Evolutionary conservation across 2,329 filamentous ascomycete species (phyloP).

Genomic region (Apiospora hydei): DNA sequence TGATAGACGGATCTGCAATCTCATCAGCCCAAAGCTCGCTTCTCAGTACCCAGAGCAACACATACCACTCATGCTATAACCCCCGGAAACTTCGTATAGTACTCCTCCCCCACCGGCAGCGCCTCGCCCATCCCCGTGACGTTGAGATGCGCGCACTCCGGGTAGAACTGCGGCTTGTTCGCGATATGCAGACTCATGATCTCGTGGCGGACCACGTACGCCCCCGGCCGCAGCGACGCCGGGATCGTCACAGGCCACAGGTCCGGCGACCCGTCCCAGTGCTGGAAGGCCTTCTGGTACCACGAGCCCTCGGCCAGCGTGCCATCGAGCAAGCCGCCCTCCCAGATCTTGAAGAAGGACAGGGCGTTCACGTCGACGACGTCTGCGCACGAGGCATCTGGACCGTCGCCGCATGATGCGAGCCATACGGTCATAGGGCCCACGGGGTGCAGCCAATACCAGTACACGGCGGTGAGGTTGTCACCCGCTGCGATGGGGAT

Average conservation of each 20-base stretch:
- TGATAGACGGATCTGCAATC: slow-evolving; percentile 45
- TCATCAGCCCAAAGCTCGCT: not conserved
- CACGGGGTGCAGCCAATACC: slow-evolving; percentile 51
- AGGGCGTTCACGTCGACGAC: slow-evolving; percentile 42
- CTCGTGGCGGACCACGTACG: slow-evolving; percentile 61
- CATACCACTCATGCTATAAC: slow-evolving; percentile 46
- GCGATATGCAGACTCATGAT: slow-evolving; percentile 58
- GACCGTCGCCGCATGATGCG: slow-evolving; percentile 41
- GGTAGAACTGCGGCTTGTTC: slow-evolving; percentile 54
- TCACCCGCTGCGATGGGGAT: slow-evolving; percentile 41
- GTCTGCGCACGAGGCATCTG: slow-evolving; percentile 32
- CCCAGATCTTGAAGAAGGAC: slow-evolving; percentile 51
- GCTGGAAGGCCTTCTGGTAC: slow-evolving; percentile 28
- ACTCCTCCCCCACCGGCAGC: slow-evolving; percentile 35
- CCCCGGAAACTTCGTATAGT: slow-evolving; percentile 46
- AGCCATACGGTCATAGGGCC: slow-evolving; percentile 51
- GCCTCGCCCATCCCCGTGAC: slow-evolving; percentile 40
- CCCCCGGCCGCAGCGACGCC: slow-evolving; percentile 50
- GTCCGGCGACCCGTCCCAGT: slow-evolving; percentile 39
- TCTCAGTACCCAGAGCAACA: not conserved
- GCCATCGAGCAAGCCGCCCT: slow-evolving; percentile 44
- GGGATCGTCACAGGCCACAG: slow-evolving; percentile 57
- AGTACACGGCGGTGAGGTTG: slow-evolving; percentile 48
- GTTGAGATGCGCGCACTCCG: slow-evolving; percentile 48
- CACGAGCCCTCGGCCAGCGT: slow-evolving; percentile 45